phyloP scores from a whole-genome alignment of 257 asterid species.

The Solanum chiquidenum region DNA sequence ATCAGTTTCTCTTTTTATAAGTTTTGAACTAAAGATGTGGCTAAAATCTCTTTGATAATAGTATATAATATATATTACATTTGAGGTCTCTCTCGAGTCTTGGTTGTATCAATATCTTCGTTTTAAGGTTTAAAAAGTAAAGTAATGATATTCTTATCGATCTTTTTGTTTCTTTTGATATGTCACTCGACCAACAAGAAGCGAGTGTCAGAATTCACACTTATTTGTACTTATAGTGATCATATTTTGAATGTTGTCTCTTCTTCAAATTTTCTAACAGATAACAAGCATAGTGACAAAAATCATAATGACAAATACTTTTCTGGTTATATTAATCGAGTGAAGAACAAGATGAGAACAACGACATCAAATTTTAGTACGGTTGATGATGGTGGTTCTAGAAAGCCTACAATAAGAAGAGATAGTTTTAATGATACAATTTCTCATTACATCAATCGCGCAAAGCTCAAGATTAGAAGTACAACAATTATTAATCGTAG shows the following conservation, averaged over 20 bases:
- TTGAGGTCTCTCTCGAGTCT: not conserved
- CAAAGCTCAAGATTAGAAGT: slow-evolving; percentile 31
- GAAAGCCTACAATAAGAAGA: slow-evolving; percentile 12
- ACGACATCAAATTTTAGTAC: slow-evolving; percentile 7
- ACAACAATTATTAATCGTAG: slow-evolving; percentile 13
- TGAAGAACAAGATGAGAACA: slow-evolving; percentile 23
- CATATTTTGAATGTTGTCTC: not conserved
- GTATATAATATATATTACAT: not conserved
- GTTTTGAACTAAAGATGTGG: no score
- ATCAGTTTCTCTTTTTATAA: no score
- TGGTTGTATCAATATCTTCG: not conserved
- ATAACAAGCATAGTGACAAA: not conserved
- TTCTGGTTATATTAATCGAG: slow-evolving; percentile 19
- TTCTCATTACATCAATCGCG: slow-evolving; percentile 21
- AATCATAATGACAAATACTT: not conserved
- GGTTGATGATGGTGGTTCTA: not conserved
- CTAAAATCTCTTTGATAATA: no score
- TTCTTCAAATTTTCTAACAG: not conserved
- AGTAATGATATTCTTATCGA: no score
- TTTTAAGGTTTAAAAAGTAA: not conserved
- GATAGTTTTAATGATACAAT: slow-evolving; percentile 45
- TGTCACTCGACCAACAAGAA: fast-evolving
- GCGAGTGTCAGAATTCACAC: not conserved
- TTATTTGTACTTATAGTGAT: not conserved
- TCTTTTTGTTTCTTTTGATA: no score